Evolutionary conservation across 257 asterid species (phyloP).

Genomic region (Forsythia suspensa): DNA sequence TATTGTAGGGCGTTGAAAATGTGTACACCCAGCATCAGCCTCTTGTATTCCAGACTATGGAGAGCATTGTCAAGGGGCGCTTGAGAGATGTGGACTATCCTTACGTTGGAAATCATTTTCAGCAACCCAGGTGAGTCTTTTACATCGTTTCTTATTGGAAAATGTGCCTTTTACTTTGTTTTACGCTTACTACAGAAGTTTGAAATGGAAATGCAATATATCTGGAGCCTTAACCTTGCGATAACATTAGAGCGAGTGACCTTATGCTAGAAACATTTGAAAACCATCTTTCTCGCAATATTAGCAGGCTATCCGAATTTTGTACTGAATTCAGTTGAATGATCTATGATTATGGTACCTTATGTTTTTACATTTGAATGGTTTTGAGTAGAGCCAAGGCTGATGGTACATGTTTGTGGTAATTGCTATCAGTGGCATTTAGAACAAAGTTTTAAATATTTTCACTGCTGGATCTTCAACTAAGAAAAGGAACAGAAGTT

Average conservation of each 20-base stretch:
- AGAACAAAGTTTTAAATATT: not conserved
- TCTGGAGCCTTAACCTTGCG: not conserved
- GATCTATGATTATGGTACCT: not conserved
- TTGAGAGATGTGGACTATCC: conserved; percentile 97
- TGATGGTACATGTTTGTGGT: not conserved
- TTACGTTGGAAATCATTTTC: conserved; percentile 90
- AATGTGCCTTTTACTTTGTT: not conserved
- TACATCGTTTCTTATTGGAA: not conserved
- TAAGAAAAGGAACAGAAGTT: not conserved
- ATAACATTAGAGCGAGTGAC: not conserved
- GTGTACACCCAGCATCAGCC: conserved; percentile 99
- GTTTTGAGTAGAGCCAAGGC: not conserved
- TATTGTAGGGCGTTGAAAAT: conserved; percentile 88
- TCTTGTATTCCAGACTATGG: conserved; percentile 84
- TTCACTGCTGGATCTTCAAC: not conserved
- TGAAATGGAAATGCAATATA: not conserved
- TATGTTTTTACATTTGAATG: not conserved
- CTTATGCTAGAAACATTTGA: not conserved
- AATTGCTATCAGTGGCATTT: not conserved
- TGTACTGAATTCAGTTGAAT: not conserved
- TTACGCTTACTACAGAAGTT: not conserved
- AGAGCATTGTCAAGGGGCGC: conserved; percentile 86
- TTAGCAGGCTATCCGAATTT: no score
- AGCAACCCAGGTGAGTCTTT: conserved; percentile 74
- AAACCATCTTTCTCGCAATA: not conserved